Evolutionary conservation across 202 grass and related monocot species (phyloP), one percentile per base, ranked within the genome.

Genomic region (Bolboschoenoplectus hybrid): DNA sequence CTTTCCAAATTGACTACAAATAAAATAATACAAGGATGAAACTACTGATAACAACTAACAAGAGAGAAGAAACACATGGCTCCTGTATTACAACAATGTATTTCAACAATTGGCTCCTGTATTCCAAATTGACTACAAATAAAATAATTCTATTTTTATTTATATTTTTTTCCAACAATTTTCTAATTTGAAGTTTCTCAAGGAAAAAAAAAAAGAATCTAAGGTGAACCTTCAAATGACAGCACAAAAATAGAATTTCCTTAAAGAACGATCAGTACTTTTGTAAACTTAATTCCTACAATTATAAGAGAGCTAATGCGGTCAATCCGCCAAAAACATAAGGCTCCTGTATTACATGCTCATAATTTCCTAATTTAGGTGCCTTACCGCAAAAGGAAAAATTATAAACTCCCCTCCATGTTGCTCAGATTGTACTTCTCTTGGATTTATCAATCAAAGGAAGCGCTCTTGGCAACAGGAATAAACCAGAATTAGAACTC

Each of bases 11-110:
- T 84, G 81, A 51, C 63, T 67, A 52, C 34, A 62, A 67, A 52
- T 7, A 14, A 62, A 67, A 52, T 7, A 14, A 69, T 12, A 84
- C 45, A 0, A 69, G 12, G 47, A 38, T 68, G 62, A 45, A 66
- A 82, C 4, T 66, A 67, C 2, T n/a, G 38, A 46, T 51, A 67
- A 67, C 80, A 60, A 79, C 20, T 52, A 67, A 63, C 80, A 50
- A 74, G 6, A 39, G 50, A 17, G 13, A 38, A 60, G 13, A n/a
- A 9, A 41, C 52, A 19, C 7, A 58, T 26, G 26, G 26, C 26
- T 26, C 26, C 26, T 26, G 26, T 26, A 26, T 26, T 26, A 26
- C 26, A 26, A 26, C 26, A 26, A 26, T 26, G 26, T 26, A 26
- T 26, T 26, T 26, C 26, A 26, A 26, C 26, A 26, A 26, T 26